Evolutionary conservation across 169 alveolate genomes (phyloP), one percentile per base, ranked within the genome.

Genomic region (Cyclospora cayetanensis): DNA sequence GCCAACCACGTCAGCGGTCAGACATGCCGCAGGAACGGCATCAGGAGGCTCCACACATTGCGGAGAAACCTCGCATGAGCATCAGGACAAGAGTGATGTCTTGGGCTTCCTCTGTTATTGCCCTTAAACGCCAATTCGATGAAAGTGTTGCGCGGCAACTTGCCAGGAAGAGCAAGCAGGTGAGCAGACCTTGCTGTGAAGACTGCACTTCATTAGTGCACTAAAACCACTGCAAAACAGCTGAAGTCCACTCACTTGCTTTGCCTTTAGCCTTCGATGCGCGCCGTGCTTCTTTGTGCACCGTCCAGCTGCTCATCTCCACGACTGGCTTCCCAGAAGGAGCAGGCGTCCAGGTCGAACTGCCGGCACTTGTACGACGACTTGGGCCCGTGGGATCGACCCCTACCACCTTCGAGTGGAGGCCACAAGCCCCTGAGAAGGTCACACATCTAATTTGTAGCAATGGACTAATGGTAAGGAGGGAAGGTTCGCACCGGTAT

Each of bases 251-350:
- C n/a, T 50, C 63, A 1, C 22, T 50, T 50, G 7, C 63, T 50
- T 50, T 50, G 22, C 2, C 63, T 18, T 50, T n/a, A n/a, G n/a
- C n/a, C n/a, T n/a, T n/a, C n/a, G n/a, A n/a, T n/a, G n/a, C n/a
- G n/a, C n/a, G n/a, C n/a, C n/a, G n/a, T n/a, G n/a, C n/a, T n/a
- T n/a, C n/a, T 50, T 50, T 50, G 0, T 50, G 55, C 15, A 15
- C 52, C 25, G 31, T 27, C 52, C 90, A 80, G 90, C 52, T 42
- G 9, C 90, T 80, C 12, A 39, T 80, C 60, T 80, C 90, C 76
- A 80, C 74, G 18, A 52, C 90, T n/a, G 90, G 90, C 4, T 80
- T 80, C 35, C 37, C 77, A 18, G 90, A 80, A 34, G 90, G 90
- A 15, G 90, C 90, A 2, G 90, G 90, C 43, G 55, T 80, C 42